phyloP scores from a whole-genome alignment of 257 asterid species.

The Catharanthus roseus region DNA sequence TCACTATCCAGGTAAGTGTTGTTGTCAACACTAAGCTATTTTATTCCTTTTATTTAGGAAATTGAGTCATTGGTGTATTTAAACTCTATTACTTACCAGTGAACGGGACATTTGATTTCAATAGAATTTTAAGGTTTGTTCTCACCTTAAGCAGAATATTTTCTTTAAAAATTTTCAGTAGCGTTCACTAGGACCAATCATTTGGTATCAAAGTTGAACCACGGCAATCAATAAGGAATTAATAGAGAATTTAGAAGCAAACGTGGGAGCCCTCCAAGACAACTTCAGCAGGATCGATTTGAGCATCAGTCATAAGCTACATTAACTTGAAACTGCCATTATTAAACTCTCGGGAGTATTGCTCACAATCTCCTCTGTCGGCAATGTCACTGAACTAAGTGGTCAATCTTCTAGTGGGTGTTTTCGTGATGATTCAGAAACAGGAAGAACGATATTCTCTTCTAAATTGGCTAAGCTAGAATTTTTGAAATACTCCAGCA shows the following conservation, averaged over 20 bases:
- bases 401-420: not conserved
- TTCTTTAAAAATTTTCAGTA: no score
- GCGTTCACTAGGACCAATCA: not conserved
- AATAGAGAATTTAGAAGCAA: not conserved
- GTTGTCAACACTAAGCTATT: no score
- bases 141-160: no score
- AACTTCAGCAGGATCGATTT: not conserved
- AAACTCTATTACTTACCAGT: no score
- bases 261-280: not conserved
- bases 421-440: not conserved
- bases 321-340: not conserved
- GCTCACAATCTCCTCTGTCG: no score
- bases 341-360: no score
- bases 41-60: no score
- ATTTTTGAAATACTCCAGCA: not conserved
- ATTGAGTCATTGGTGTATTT: no score
- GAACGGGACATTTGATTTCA: no score
- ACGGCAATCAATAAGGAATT: not conserved
- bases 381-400: not conserved
- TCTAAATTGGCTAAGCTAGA: not conserved
- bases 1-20: no score
- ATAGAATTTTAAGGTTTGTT: no score
- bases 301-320: not conserved
- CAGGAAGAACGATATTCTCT: no score
- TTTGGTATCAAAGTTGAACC: not conserved